phyloP scores from a whole-genome alignment of 225 moss, liverwort and hornwort species.

The Asterella californica region DNA sequence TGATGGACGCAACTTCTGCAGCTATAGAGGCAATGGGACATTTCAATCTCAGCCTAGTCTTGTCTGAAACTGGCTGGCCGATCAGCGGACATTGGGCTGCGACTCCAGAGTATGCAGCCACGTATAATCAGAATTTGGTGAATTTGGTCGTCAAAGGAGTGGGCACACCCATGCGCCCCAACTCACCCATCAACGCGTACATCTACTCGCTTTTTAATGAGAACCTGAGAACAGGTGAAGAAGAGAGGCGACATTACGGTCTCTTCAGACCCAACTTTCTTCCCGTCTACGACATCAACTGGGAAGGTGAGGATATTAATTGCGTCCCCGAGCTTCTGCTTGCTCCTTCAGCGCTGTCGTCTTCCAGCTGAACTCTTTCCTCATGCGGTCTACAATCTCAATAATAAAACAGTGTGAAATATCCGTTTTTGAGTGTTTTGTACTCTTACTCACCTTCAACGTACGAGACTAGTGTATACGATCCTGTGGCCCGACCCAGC shows the following conservation, averaged over 20 bases:
- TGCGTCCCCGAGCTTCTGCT: not conserved
- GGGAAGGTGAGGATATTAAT: constrained; percentile 5
- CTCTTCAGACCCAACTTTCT: constrained; percentile 8
- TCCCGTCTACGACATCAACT: constrained; percentile 16
- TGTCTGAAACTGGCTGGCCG: constrained; percentile 15
- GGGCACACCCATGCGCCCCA: constrained; percentile 9
- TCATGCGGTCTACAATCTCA: not conserved
- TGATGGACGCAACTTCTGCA: constrained; percentile 6
- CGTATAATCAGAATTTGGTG: constrained; percentile 18
- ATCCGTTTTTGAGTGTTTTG: not conserved
- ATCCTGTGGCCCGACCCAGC: not conserved
- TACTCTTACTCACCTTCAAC: too few species aligned
- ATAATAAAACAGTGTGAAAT: not conserved
- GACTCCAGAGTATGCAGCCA: constrained; percentile 7
- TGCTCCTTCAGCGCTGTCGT: not conserved
- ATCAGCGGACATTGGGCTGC: constrained; percentile 3
- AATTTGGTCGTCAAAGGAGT: constrained; percentile 4
- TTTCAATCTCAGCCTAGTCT: not conserved
- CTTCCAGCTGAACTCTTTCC: not conserved
- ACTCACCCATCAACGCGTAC: not conserved
- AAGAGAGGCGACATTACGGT: not conserved
- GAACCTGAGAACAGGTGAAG: not conserved
- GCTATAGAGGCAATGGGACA: constrained; percentile 10
- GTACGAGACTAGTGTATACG: not conserved
- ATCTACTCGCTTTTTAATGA: constrained; percentile 22